Conservation (phyloP, 495 filamentous ascomycete genomes). For the Aspergillus baeticus region DNA sequence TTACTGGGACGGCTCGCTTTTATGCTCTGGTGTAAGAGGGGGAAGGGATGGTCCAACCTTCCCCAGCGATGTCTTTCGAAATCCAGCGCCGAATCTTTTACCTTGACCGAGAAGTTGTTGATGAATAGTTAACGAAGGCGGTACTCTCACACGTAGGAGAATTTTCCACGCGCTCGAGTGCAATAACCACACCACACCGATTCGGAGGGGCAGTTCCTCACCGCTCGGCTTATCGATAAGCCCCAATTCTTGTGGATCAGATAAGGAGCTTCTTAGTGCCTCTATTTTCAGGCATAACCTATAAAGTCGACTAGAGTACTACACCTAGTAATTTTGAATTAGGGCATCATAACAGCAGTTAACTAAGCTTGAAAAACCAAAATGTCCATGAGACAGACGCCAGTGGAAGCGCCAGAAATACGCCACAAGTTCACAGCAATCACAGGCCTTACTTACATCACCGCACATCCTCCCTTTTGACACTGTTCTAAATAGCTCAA, state of each 20-base stretch:
- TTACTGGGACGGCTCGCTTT: background rate
- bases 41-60: conserved; percentile 1
- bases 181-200: conserved; percentile 28
- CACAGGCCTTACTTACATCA: conserved; percentile 46
- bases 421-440: background rate
- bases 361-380: too few relatives aligned
- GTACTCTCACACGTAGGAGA: conserved; percentile 9
- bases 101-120: conserved; percentile 4
- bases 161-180: conserved; percentile 27
- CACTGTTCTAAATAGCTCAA: conserved; percentile 63
- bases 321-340: too few relatives aligned
- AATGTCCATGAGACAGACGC: background rate
- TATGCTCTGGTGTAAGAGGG: background rate
- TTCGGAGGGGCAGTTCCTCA: conserved; percentile 18
- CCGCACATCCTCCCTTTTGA: conserved; percentile 46
- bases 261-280: background rate
- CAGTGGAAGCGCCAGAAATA: background rate
- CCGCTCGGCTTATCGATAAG: conserved; percentile 23
- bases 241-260: background rate
- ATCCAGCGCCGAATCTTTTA: conserved; percentile 1
- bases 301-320: too few relatives aligned
- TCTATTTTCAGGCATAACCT: too few relatives aligned
- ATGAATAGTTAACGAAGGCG: conserved; percentile 7
- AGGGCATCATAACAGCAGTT: too few relatives aligned
- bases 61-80: background rate